A percentile compares a stretch with the other conserved stretches of the same genome.
Evolutionary conservation across 257 asterid species (phyloP).

Genomic region (Ophiorrhiza pumila): DNA sequence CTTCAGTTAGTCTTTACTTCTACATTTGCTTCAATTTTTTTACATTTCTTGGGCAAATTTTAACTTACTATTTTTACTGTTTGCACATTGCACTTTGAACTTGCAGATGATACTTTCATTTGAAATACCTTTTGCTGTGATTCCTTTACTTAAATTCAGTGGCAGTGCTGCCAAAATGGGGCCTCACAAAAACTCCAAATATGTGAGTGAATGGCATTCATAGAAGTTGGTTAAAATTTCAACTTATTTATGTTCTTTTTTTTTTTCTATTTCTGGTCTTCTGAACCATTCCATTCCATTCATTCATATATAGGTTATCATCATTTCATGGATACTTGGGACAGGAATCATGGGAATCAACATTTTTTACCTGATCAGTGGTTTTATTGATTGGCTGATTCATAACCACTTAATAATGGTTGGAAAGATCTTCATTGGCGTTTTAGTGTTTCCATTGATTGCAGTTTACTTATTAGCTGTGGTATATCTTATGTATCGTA

Average conservation of each 20-base stretch:
- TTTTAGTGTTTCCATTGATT: conserved; percentile 68
- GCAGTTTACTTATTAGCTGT: conserved; percentile 51
- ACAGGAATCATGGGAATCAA: conserved; percentile 85
- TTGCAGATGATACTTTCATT: conserved; percentile 86
- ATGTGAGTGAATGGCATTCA: no score
- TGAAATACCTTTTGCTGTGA: conserved; percentile 85
- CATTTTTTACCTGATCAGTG: conserved; percentile 63
- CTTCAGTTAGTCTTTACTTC: conserved; percentile 55
- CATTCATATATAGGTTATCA: conserved; percentile 51
- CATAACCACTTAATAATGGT: conserved; percentile 58
- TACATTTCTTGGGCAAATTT: background rate
- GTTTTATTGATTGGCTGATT: conserved; percentile 63
- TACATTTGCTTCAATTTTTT: background rate
- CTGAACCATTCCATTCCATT: background rate
- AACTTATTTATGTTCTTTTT: no score
- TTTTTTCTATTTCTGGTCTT: background rate
- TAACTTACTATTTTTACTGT: no score
- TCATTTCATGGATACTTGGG: conserved; percentile 76
- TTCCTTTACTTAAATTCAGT: conserved; percentile 79
- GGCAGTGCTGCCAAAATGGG: conserved; percentile 75
- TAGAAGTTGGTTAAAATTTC: no score
- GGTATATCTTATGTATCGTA: conserved; percentile 70
- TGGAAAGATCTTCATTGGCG: conserved; percentile 62
- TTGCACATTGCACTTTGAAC: background rate
- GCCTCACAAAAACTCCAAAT: conserved; percentile 74